A percentile compares a stretch with the other conserved stretches of the same genome.
Evolutionary conservation across 2,329 filamentous ascomycete species (phyloP).

Genomic region (Lecanicillium sp.): DNA sequence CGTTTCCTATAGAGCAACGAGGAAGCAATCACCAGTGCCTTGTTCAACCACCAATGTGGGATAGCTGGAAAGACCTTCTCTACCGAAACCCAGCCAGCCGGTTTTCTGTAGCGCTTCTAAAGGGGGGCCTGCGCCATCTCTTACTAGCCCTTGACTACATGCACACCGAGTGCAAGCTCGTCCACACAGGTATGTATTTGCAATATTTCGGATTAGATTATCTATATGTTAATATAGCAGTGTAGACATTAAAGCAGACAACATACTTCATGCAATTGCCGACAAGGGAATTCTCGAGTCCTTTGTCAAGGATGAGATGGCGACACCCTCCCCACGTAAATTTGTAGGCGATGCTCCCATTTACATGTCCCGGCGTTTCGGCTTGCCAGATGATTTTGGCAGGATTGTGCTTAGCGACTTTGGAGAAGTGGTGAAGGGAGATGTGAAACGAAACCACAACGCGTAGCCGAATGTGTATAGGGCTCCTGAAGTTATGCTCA

Average conservation of each 20-base stretch:
- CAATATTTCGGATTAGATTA: neutral
- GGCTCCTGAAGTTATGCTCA: slow-evolving; percentile 17
- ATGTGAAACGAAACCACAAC: slow-evolving; percentile 9
- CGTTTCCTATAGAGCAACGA: slow-evolving; percentile 17
- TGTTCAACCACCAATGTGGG: slow-evolving; percentile 28
- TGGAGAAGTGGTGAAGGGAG: slow-evolving; percentile 9
- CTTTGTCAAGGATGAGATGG: slow-evolving; percentile 4
- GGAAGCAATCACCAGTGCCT: slow-evolving; percentile 23
- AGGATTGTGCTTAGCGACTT: slow-evolving; percentile 11
- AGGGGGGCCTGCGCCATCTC: slow-evolving; percentile 18
- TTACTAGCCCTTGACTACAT: slow-evolving; percentile 31
- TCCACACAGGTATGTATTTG: slow-evolving; percentile 37
- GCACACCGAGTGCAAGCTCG: slow-evolving; percentile 31
- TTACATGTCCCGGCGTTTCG: slow-evolving; percentile 10
- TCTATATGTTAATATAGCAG: neutral
- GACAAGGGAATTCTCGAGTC: slow-evolving; percentile 7
- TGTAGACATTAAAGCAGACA: slow-evolving; percentile 32
- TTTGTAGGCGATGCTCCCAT: slow-evolving; percentile 6
- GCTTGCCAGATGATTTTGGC: slow-evolving; percentile 10
- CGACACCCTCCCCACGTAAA: slow-evolving; percentile 8
- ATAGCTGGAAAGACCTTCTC: slow-evolving; percentile 28
- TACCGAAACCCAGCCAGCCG: slow-evolving; percentile 26
- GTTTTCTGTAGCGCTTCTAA: slow-evolving; percentile 24
- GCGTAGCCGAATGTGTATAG: slow-evolving; percentile 16
- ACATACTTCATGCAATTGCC: slow-evolving; percentile 23